A percentile compares a stretch with the other conserved stretches of the same genome.
phyloP scores from a whole-genome alignment of 2,329 filamentous ascomycete genomes.

The Trichoderma asperellum region DNA sequence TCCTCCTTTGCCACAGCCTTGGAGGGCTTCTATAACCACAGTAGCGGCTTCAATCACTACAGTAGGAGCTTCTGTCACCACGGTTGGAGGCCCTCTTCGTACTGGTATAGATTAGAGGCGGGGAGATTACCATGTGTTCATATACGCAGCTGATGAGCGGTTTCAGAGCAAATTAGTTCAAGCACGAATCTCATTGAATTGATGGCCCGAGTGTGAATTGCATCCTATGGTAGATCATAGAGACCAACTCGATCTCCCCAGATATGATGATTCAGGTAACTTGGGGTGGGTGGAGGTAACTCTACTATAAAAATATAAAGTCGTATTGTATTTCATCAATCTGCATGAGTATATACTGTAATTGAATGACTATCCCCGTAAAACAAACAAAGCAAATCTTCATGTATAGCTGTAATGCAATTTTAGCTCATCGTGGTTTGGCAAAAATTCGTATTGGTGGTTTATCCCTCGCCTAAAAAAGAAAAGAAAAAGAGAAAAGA shows the following conservation, averaged over 20 bases:
- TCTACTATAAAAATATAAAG: not conserved
- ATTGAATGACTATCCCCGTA: not conserved
- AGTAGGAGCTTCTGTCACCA: not conserved
- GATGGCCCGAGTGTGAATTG: not conserved
- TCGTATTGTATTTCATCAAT: not conserved
- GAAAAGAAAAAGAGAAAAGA: no score
- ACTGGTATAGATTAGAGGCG: conserved; percentile 5
- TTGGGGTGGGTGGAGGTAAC: not conserved
- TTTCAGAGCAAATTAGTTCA: not conserved
- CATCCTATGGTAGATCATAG: no score
- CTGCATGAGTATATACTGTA: not conserved
- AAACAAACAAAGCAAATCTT: not conserved
- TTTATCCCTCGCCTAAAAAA: not conserved
- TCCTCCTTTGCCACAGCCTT: conserved; percentile 30
- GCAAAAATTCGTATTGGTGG: not conserved
- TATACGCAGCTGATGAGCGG: not conserved
- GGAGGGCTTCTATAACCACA: not conserved
- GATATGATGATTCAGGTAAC: not conserved
- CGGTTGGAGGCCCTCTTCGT: not conserved
- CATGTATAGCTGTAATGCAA: not conserved
- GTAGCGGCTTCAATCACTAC: not conserved
- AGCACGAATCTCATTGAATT: not conserved
- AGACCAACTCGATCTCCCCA: not conserved
- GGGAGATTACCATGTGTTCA: no score
- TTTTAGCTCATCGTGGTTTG: not conserved